These are phyloP conservation scores for Heliamphora pulchella DNA, from an alignment of 179 eudicot species.

Conservation along the genomic window DNA sequence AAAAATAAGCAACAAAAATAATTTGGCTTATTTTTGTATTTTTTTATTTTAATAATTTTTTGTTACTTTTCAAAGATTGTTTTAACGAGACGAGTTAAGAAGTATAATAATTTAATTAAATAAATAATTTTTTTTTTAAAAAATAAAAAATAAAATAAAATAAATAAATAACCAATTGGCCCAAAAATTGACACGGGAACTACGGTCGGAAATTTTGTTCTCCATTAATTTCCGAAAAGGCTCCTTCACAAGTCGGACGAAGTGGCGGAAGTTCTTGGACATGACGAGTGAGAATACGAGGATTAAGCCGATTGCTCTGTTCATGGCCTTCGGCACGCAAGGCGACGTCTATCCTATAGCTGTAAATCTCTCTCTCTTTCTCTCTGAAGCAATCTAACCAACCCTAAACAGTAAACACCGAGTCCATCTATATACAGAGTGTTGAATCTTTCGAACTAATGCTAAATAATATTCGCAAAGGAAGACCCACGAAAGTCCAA, in stretches of 20 bases:
- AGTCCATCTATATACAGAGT: neutral
- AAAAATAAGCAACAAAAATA: too few relatives aligned
- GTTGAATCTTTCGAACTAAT: neutral
- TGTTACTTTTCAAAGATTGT: too few relatives aligned
- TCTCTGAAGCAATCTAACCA: neutral
- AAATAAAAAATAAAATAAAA: too few relatives aligned
- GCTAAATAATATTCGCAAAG: neutral
- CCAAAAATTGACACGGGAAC: too few relatives aligned
- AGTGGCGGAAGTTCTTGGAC: conserved; percentile 17
- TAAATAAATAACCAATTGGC: too few relatives aligned
- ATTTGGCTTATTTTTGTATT: too few relatives aligned
- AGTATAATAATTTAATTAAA: too few relatives aligned
- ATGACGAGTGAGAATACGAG: conserved; percentile 22
- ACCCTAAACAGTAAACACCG: neutral
- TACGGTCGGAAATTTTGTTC: too few relatives aligned
- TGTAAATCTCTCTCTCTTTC: conserved; percentile 29
- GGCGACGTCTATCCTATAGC: conserved; percentile 87
- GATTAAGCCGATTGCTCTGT: conserved; percentile 48
- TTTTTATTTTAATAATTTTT: too few relatives aligned
- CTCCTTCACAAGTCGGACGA: neutral
- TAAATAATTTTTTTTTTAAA: too few relatives aligned
- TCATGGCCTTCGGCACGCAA: conserved; percentile 96
- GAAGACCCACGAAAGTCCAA: neutral
- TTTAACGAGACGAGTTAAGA: too few relatives aligned
- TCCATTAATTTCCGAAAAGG: too few relatives aligned